Base-by-base conservation (phyloP, 73 alveolate genomes). In the Loxodes magnus region DNA sequence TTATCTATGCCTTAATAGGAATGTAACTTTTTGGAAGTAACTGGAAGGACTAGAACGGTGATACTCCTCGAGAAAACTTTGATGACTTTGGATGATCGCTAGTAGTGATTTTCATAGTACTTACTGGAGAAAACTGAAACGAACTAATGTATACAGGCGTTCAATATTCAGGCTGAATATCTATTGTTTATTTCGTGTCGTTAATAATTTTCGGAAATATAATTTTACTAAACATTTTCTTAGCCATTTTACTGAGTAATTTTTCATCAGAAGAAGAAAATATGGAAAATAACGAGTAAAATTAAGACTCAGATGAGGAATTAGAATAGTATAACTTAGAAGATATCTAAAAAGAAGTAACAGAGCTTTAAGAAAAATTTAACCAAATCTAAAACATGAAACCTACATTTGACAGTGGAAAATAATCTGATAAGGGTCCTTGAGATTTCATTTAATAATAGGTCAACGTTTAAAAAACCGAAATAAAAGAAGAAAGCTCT, bases 181-280 rank as follows among this genome's bases (percentile, higher is more conserved):
- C 94, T 12, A 62, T 73, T 30, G 50, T 87, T 51, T 91, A 77
- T 50, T 67, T 87, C 34, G 64, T 92, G 16, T 69, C 88, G 9
- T 87, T 96, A 96, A 86, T 92, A 9, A 64, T 87, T 58, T 56
- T 92, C 10, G 98, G 98, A 34, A 87, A 88, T 64, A 84, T 66
- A 54, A 85, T 87, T 20, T 75, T 92, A 5, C 75, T 92, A 41
- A 92, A 92, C 70, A 54, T 92, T 39, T 92, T 92, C 78, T 64
- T 85, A 39, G 92, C 97, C 23, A 83, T 84, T 39, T 52, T 92
- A 7, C 76, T 92, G 2, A 95, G 87, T 64, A 51, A 89, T 2
- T 91, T 91, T 43, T 80, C 80, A 10, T 30, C 41, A 10, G 7
- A 7, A 7, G 10, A 7, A 9, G 41, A 10, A 30, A 10, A 10